phyloP scores from a whole-genome alignment of 148 eudicot species.

The Vaccinium myrtillus region DNA sequence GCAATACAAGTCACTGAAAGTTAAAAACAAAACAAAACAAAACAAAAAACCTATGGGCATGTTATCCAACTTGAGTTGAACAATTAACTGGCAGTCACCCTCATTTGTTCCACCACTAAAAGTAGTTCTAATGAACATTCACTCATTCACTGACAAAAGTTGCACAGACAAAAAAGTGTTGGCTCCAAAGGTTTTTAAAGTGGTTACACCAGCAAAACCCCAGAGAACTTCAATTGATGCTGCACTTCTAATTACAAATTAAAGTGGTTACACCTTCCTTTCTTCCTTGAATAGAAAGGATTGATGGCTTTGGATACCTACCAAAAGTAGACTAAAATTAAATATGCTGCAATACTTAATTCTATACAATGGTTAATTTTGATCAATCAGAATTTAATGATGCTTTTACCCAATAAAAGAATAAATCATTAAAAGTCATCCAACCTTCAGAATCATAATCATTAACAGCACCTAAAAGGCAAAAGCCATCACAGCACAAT shows the following conservation, averaged over 20 bases:
- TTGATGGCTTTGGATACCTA: not conserved
- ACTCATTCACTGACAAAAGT: not conserved
- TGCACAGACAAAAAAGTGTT: not conserved
- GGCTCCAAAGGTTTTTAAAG: not conserved
- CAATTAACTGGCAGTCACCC: not conserved
- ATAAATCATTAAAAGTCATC: constrained; percentile 2
- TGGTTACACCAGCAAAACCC: not conserved
- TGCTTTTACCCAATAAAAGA: not conserved
- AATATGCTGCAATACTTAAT: not conserved
- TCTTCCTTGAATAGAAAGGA: not conserved
- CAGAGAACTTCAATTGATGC: not conserved
- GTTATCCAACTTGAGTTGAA: not conserved
- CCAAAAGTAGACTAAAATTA: not conserved
- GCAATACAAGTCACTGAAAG: not conserved
- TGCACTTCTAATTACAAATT: not conserved
- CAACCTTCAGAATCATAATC: not conserved
- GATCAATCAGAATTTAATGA: not conserved
- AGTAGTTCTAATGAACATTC: not conserved
- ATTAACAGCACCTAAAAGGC: constrained; percentile 1
- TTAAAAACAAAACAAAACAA: not conserved
- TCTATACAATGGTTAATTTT: not conserved
- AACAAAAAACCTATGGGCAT: not conserved
- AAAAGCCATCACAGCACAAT: not conserved
- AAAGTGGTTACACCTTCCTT: not conserved
- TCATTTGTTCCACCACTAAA: not conserved